Evolutionary conservation across 371 early-diverging fungal genomes (phyloP).

Genomic region (Fennellomyces sp.): DNA sequence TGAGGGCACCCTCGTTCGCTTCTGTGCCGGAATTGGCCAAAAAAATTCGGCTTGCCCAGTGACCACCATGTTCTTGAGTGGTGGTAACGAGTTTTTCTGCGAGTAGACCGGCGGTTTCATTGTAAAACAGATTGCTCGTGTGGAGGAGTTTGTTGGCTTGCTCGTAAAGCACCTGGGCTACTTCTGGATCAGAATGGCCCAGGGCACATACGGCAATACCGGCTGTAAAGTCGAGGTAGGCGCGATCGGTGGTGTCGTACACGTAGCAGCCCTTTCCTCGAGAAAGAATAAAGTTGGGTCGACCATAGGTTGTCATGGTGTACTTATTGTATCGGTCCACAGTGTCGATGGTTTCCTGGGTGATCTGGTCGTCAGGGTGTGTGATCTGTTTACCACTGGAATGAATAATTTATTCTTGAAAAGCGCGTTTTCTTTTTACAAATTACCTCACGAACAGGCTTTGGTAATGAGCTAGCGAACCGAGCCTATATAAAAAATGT

Average conservation of each 20-base stretch:
- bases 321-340: constrained; percentile 55
- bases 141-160: constrained; percentile 83
- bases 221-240: constrained; percentile 85
- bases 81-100: constrained; percentile 72
- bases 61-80: constrained; percentile 51
- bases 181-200: constrained; percentile 80
- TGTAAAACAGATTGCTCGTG: constrained; percentile 84
- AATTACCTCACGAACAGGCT: constrained; percentile 16
- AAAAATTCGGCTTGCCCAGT: constrained; percentile 70
- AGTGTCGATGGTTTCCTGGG: constrained; percentile 37
- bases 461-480: constrained; percentile 8
- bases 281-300: constrained; percentile 65
- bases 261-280: constrained; percentile 81
- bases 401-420: too few species aligned
- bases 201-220: constrained; percentile 92
- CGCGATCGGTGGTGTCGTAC: constrained; percentile 72
- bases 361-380: constrained; percentile 50
- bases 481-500: constrained; percentile 1
- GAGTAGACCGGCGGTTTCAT: constrained; percentile 73
- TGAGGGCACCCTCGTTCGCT: constrained; percentile 91
- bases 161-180: constrained; percentile 70
- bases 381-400: constrained; percentile 56
- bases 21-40: constrained; percentile 93
- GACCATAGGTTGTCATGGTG: constrained; percentile 66
- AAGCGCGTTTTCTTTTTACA: too few species aligned